Evolutionary conservation across 345 rosid genomes (phyloP), one percentile per base, ranked within the genome.

Genomic region (Populus tremula): DNA sequence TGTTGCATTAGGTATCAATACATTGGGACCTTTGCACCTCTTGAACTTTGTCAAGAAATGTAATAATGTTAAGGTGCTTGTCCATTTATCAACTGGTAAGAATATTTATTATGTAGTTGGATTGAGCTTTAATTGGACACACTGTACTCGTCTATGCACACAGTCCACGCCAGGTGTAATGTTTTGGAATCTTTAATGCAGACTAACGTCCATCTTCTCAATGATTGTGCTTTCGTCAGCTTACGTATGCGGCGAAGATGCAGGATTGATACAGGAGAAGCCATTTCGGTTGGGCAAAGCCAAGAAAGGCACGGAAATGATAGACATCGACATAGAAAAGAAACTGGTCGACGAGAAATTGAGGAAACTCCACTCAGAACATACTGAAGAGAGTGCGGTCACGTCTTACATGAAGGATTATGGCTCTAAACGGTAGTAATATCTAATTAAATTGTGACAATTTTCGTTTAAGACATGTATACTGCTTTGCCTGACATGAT

Each of bases 81-180:
- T 87, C 72, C 92, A 92, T 36, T 84, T 87, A n/a, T 90, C 98
- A 39, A 93, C 94, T 8, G 93, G 95, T 93, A 39, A 61, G 80
- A 66, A 6, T 41, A 41, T 41, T 41, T 41, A 41, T 41, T 12
- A 36, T 5, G 39, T 36, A 9, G 9, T 20, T 54, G 45, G 21
- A 25, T 29, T 17, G 38, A 47, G 35, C 23, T 73, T 56, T 23
- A 23, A 54, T 23, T 5, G 23, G 47, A 47, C 36, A 6, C 6
- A 43, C 31, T 50, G 14, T 2, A 92, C 91, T 67, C 90, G 82
- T 66, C 13, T 45, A 11, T 45, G 13, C 10, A 11, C 14, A 14
- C 20, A 47, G 0, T 47, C 17, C 17, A 13, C 53, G 14, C 6
- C 5, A 36, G 5, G 13, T 12, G 0, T 43, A 13, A 9, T 43